These are phyloP conservation scores for Candida tallmaniae DNA, from an alignment of 805 yeast species.

Conservation along the genomic window DNA sequence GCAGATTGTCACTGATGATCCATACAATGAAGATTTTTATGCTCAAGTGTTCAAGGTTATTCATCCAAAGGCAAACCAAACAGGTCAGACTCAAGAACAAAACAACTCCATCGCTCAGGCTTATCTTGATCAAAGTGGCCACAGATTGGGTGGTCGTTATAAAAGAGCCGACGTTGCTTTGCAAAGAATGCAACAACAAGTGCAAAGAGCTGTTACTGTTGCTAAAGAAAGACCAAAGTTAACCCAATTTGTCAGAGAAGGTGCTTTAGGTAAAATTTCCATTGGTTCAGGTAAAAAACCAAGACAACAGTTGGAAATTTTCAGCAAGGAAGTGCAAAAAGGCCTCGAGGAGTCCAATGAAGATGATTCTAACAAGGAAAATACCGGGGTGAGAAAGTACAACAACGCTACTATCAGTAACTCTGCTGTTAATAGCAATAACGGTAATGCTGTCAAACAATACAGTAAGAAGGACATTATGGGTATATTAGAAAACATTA, in stretches of 20 bases:
- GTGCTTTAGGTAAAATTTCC: constrained; percentile 85
- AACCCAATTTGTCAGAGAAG: constrained; percentile 65
- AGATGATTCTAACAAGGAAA: constrained; percentile 20
- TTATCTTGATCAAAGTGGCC: constrained; percentile 86
- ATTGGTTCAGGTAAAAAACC: constrained; percentile 80
- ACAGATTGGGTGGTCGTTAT: constrained; percentile 79
- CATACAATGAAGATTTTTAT: constrained; percentile 94
- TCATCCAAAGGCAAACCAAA: constrained; percentile 49
- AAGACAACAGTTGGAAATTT: constrained; percentile 73
- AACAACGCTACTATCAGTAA: constrained; percentile 18
- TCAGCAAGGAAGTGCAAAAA: constrained; percentile 48
- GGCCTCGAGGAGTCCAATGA: constrained; percentile 29
- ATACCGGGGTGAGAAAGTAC: constrained; percentile 14
- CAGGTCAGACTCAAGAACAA: constrained; percentile 43
- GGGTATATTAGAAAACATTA: constrained; percentile 72
- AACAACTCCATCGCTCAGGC: constrained; percentile 88
- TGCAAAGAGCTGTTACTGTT: constrained; percentile 90
- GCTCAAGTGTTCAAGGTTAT: constrained; percentile 80
- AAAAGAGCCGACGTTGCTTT: constrained; percentile 85
- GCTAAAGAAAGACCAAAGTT: constrained; percentile 84
- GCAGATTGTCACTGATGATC: constrained; percentile 95
- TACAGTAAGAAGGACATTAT: constrained; percentile 45
- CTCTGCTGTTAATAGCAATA: constrained; percentile 20
- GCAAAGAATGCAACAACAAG: constrained; percentile 98
- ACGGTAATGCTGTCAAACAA: constrained; percentile 16